Evolutionary conservation across 2,329 filamentous ascomycete genomes (phyloP).

Genomic region (Mycosphaerella sp.): DNA sequence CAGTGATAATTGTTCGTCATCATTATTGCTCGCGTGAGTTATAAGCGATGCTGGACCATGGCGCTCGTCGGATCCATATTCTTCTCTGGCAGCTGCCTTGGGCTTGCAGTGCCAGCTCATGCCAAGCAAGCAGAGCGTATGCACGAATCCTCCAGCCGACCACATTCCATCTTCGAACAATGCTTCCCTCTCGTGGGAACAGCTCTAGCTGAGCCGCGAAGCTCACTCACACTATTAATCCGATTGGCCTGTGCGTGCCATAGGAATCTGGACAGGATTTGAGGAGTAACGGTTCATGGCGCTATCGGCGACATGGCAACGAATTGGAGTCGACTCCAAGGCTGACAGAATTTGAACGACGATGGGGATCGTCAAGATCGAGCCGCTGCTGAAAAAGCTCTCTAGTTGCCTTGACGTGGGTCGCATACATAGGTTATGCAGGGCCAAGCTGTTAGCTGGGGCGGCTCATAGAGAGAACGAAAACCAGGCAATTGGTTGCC

Average conservation of each 20-base stretch:
- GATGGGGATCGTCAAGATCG: not conserved
- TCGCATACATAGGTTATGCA: not conserved
- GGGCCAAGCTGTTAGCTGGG: not conserved
- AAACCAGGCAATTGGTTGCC: no score
- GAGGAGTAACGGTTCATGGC: not conserved
- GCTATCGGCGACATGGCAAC: not conserved
- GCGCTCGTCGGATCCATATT: not conserved
- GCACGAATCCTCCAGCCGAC: not conserved
- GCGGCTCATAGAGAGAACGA: no score
- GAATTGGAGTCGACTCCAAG: not conserved
- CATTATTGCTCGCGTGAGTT: not conserved
- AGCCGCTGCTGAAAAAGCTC: not conserved
- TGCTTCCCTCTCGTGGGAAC: not conserved
- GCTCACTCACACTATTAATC: no score
- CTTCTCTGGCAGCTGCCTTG: not conserved
- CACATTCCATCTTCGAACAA: not conserved
- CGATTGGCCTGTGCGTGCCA: no score
- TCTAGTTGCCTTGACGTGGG: not conserved
- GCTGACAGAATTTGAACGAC: not conserved
- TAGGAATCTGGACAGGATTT: not conserved
- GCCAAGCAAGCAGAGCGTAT: not conserved
- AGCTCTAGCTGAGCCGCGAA: no score
- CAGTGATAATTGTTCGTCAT: not conserved
- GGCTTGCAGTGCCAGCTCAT: conserved; percentile 8
- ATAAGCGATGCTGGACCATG: not conserved